These are phyloP conservation scores for Chytriomyces sp. DNA, from an alignment of 192 early-diverging fungal genomes.

Conservation along the genomic window DNA sequence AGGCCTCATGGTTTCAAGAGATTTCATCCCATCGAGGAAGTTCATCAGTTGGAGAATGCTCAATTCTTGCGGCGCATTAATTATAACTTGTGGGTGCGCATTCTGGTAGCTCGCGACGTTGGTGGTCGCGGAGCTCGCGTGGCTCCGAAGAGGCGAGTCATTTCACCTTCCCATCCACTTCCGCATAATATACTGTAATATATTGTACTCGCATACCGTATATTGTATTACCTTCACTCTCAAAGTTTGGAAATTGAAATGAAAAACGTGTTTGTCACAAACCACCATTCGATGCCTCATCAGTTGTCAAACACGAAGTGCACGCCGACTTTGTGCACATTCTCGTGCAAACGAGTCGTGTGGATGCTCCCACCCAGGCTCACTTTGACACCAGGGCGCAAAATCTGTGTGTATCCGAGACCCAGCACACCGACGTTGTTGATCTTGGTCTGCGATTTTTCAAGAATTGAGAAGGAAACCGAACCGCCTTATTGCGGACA, in stretches of 20 bases:
- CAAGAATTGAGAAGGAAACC: too few species aligned
- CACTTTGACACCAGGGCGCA: slow-evolving; percentile 92
- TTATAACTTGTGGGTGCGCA: slow-evolving; percentile 78
- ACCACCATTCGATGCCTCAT: too few species aligned
- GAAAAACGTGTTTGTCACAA: too few species aligned
- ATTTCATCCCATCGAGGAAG: slow-evolving; percentile 98
- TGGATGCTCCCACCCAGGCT: slow-evolving; percentile 91
- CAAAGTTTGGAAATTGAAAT: too few species aligned
- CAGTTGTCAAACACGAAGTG: slow-evolving; percentile 20
- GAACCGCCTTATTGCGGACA: too few species aligned
- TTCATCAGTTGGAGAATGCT: slow-evolving; percentile 82
- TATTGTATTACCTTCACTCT: too few species aligned
- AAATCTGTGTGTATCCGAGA: slow-evolving; percentile 88
- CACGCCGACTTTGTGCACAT: slow-evolving; percentile 77
- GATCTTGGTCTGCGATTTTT: too few species aligned
- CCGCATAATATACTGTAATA: too few species aligned
- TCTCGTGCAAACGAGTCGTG: slow-evolving; percentile 84
- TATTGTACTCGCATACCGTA: too few species aligned
- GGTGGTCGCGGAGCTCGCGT: too few species aligned
- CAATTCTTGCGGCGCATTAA: slow-evolving; percentile 74
- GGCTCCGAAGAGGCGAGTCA: too few species aligned
- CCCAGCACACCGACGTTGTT: slow-evolving; percentile 80
- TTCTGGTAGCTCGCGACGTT: slow-evolving; percentile 50
- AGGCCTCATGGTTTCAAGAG: not conserved
- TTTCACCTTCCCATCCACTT: too few species aligned